Base-by-base conservation (phyloP, 441 rosid species). In the Euphorbia schlechtendalii region DNA sequence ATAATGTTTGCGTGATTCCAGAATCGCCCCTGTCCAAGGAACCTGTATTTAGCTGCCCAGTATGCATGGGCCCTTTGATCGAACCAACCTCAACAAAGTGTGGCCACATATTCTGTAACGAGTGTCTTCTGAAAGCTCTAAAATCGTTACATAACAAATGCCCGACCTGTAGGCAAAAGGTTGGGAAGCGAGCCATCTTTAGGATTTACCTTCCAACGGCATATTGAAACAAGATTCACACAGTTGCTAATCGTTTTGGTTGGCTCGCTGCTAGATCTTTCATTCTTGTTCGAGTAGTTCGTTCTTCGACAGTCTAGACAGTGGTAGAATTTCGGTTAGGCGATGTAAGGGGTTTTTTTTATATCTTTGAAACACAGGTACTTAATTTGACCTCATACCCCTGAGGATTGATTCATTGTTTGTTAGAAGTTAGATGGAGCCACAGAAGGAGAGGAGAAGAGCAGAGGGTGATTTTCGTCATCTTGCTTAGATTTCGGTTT, bases 71-170 rank as follows among this genome's bases (percentile, higher is more conserved):
- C 53, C 66, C 71, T 30, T 30, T 79, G 28, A 68, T 28, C 1
- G 71, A 73, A 46, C 74, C 77, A 61, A 73, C 78, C 4, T 56
- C 80, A 17, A 79, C 83, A 20, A 79, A 62, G 61, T 79, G 83
- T 11, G 82, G 82, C 21, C 82, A 79, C 60, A 71, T 79, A 41
- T 79, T 76, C 77, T 76, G 82, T 46, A 76, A 73, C 58, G 74
- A 73, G 25, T 73, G 83, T 71, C 67, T 64, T 24, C 48, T 22
- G 66, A 74, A 5, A 65, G 73, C 71, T 20, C 73, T 59, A 49
- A 65, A 64, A 48, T 64, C 69, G 14, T 64, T 68, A 18, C 77
- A 73, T 27, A 64, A 66, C 20, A 76, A 73, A 69, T 79, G 83
- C 68, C 78, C 83, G 25, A 79, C 74, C 25, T 79, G 78, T 53